Base-by-base conservation (phyloP, 2,329 filamentous ascomycete genomes). In the Claviceps africana region DNA sequence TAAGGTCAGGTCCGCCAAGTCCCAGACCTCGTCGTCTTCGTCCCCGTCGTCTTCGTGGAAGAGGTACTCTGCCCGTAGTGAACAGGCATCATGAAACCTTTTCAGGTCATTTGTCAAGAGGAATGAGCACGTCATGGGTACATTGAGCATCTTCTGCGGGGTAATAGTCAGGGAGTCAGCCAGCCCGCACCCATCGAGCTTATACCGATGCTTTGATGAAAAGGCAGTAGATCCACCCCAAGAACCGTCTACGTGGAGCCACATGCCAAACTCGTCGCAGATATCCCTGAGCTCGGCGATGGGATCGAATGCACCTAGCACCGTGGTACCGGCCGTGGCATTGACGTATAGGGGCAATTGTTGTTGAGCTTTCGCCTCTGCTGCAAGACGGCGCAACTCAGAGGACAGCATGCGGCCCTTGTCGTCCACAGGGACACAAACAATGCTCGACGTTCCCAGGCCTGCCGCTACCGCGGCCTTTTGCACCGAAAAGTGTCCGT, bases 131-230 rank as follows among this genome's bases (percentile, higher is more conserved):
- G 90, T 95, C 47, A 94, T 72, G 0, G 91, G 91, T 2, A 88
- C 86, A 53, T 87, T 88, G 63, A 97, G 78, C 91, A 97, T 97
- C 70, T 97, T 97, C 70, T 97, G 91, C 53, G 93, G 89, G 67
- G 95, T 96, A 48, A 95, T 78, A 1, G 89, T 87, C 39, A 97
- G 72, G 13, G 82, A 88, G 67, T 95, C 78, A 9, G 89, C 91
- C 40, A 83, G 74, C 40, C 88, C 76, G 3, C 77, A 72, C 11
- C 91, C 91, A 1, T 71, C 65, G 15, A 97, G 71, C 62, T 88
- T 86, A 55, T 65, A 61, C 43, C 70, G 71, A 39, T 86, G 82
- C 53, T 69, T 70, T n/a, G 73, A 60, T 0, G 81, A 85, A 69
- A 97, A 95, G 57, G 86, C 76, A 53, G 86, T 87, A 1, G 83